These are phyloP conservation scores for Russula vinacea DNA, from an alignment of 768 basidiomycete genomes.

Conservation along the genomic window DNA sequence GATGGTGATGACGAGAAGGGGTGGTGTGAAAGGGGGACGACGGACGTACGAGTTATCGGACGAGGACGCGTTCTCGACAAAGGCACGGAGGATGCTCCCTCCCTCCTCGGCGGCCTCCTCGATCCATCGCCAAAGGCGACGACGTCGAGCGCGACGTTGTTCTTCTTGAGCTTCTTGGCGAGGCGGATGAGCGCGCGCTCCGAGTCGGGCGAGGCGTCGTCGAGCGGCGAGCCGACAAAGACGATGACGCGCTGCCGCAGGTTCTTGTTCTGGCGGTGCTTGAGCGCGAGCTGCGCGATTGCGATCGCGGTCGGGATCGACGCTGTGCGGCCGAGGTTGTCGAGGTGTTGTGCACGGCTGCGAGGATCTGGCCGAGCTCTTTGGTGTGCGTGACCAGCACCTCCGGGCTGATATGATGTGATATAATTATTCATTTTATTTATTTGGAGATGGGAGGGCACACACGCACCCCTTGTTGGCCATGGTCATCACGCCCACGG, in stretches of 20 bases:
- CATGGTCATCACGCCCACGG: slow-evolving; percentile 98
- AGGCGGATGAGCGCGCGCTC: slow-evolving; percentile 72
- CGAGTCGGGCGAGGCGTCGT: slow-evolving; percentile 66
- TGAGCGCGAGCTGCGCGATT: slow-evolving; percentile 92
- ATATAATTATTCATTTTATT: no score
- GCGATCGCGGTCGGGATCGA: slow-evolving; percentile 90
- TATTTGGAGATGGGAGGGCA: neutral
- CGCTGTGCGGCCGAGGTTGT: slow-evolving; percentile 71
- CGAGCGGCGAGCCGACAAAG: slow-evolving; percentile 88
- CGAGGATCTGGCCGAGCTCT: slow-evolving; percentile 88
- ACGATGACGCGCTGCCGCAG: slow-evolving; percentile 93
- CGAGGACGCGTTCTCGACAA: slow-evolving; percentile 78
- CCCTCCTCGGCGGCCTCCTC: slow-evolving; percentile 58
- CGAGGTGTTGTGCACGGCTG: slow-evolving; percentile 68
- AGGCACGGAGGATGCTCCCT: slow-evolving; percentile 66
- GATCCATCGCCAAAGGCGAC: slow-evolving; percentile 89
- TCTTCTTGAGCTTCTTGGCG: slow-evolving; percentile 98
- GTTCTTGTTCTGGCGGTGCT: slow-evolving; percentile 98
- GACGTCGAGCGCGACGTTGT: slow-evolving; percentile 94
- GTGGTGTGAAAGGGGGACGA: slow-evolving; percentile 22
- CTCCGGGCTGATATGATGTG: slow-evolving; percentile 79
- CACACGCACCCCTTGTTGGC: slow-evolving; percentile 83
- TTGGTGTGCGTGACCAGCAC: slow-evolving; percentile 95
- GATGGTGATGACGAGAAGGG: neutral
- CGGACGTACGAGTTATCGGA: slow-evolving; percentile 83